phyloP scores from a whole-genome alignment of 2,329 filamentous ascomycete genomes.

The Orbilia ellipsospora region DNA sequence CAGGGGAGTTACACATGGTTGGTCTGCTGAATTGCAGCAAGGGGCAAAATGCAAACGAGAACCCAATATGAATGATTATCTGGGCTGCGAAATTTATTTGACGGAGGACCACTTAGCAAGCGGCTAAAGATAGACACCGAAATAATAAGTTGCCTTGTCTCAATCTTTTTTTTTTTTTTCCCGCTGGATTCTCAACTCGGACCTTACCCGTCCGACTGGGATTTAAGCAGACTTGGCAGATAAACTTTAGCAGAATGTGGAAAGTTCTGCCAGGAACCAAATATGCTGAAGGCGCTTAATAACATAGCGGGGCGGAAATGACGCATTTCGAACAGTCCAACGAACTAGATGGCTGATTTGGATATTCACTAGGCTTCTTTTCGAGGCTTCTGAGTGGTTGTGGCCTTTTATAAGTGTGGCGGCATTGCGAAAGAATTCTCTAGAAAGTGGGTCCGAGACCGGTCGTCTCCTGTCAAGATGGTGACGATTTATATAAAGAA shows the following conservation, averaged over 20 bases:
- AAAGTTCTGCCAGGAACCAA: constrained; percentile 44
- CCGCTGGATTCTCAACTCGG: constrained; percentile 27
- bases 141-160: constrained; percentile 2
- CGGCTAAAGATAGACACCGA: constrained; percentile 42
- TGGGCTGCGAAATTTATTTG: constrained; percentile 26
- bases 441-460: constrained; percentile 7
- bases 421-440: background rate
- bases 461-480: constrained; percentile 21
- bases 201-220: constrained; percentile 50
- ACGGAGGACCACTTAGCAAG: constrained; percentile 16
- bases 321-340: constrained; percentile 27
- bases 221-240: constrained; percentile 37
- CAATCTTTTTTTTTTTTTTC: background rate
- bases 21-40: constrained; percentile 25
- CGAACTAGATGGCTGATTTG: no score
- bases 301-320: constrained; percentile 31
- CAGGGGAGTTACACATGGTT: constrained; percentile 38
- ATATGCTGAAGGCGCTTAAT: constrained; percentile 34
- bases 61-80: constrained; percentile 2
- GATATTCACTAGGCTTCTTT: background rate
- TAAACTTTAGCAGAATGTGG: constrained; percentile 41
- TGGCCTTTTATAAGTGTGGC: constrained; percentile 13
- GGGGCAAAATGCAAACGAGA: constrained; percentile 11
- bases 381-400: background rate
- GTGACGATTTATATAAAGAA: constrained; percentile 3